Evolutionary conservation across 75 land plant species (phyloP).

Genomic region (Adiantum capillusveneris): DNA sequence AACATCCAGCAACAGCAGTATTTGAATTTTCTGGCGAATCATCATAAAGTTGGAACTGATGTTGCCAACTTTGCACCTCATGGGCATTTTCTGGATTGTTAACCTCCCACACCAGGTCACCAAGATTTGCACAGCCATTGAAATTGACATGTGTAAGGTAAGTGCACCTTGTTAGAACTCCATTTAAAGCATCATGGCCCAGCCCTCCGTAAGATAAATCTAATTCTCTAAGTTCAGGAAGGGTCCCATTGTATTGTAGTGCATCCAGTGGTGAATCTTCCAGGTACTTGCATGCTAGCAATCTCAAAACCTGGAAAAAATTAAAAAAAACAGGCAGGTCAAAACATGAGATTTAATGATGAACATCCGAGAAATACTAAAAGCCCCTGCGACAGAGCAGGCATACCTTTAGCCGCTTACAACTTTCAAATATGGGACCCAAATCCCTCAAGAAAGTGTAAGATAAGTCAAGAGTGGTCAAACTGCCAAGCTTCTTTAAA

Average conservation of each 20-base stretch:
- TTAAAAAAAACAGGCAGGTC: not conserved
- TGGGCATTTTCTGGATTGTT: not conserved
- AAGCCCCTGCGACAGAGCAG: too few relatives aligned
- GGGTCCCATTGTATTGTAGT: constrained; percentile 64
- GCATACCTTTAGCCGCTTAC: constrained; percentile 63
- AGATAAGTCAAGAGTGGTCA: constrained; percentile 85
- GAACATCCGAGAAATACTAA: too few relatives aligned
- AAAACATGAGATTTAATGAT: too few relatives aligned
- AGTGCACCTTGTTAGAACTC: constrained; percentile 66
- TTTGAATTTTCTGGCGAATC: too few relatives aligned
- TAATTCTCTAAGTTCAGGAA: constrained; percentile 74
- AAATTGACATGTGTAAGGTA: constrained; percentile 77
- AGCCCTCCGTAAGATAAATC: constrained; percentile 87
- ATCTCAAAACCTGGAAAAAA: constrained; percentile 62
- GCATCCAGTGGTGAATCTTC: constrained; percentile 75
- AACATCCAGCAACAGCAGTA: not conserved
- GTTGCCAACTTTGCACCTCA: not conserved
- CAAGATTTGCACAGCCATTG: constrained; percentile 80
- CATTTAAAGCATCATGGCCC: constrained; percentile 69
- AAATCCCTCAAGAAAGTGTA: constrained; percentile 82
- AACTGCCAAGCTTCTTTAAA: constrained; percentile 44
- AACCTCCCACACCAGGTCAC: constrained; percentile 62
- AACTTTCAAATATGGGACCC: constrained; percentile 83
- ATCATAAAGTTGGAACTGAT: too few relatives aligned
- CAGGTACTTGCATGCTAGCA: constrained; percentile 94